Evolutionary conservation across 352 stramenopile genomes (phyloP), one percentile per base, ranked within the genome.

Genomic region (Phytopythium chamaehyphon): DNA sequence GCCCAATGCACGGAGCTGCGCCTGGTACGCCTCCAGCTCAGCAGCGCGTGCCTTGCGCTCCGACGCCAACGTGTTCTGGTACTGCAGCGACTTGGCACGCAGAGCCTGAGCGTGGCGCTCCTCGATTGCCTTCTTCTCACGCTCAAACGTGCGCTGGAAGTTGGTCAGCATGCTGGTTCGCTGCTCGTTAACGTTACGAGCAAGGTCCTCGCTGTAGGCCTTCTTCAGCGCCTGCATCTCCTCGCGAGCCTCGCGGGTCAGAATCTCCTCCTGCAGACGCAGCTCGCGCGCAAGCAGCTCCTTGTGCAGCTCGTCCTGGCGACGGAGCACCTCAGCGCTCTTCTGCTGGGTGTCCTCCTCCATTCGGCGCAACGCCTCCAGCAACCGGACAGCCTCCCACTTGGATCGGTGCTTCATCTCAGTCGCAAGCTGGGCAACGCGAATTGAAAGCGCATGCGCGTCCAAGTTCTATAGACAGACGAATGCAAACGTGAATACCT

Each of bases 391-490:
- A 24, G 82, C 78, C 57, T 93, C 82, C 82, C 82, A 93, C 59
- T 93, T 90, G 16, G 82, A 85, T 18, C 82, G 82, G 64, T 93
- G 77, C 76, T 93, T 93, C 82, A 93, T 93, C 64, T 93, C 82
- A 4, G 79, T 90, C 48, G 79, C 73, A 19, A 93, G 53, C 51
- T 93, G 82, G 2, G 82, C 79, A 21, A 93, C 77, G 24, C 82
- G 82, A 45, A 93, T 82, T 9, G 76, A 72, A n/a, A 93, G 55
- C 39, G 73, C 66, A 42, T 86, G 83, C 18, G 77, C 56, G 47
- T 89, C 82, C 47, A 92, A 57, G 38, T 87, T 73, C 78, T 89
- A 33, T 36, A 59, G 36, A 50, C 36, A 52, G 47, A 37, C 8
- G 33, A 44, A 5, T 40, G 21, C n/a, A n/a, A 16, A 36, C 2